phyloP scores from a whole-genome alignment of 2,329 filamentous ascomycete species.

The Xylariaceae sp. region DNA sequence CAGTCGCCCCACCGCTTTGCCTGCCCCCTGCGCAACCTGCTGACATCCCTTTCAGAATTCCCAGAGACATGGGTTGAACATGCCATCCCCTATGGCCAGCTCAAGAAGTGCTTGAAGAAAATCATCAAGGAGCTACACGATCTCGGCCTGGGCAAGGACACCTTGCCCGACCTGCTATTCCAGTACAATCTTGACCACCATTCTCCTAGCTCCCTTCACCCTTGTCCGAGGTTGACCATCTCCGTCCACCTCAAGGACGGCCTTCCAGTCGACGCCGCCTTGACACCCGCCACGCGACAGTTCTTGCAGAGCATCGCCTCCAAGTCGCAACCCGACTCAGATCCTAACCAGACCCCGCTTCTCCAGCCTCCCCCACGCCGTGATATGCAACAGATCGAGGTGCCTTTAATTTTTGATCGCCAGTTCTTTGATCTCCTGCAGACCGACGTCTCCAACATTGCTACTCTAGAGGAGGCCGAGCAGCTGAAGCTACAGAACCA shows the following conservation, averaged over 20 bases:
- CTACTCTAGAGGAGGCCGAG: slow-evolving; percentile 64
- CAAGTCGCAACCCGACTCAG: slow-evolving; percentile 25
- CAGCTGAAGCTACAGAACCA: slow-evolving; percentile 58
- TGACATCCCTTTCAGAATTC: slow-evolving; percentile 48
- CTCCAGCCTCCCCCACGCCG: slow-evolving; percentile 1
- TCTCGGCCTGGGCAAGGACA: slow-evolving; percentile 69
- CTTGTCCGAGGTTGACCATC: slow-evolving; percentile 68
- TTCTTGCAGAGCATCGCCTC: slow-evolving; percentile 60
- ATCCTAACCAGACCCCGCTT: not conserved
- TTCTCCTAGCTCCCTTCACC: slow-evolving; percentile 39
- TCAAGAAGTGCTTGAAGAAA: slow-evolving; percentile 86
- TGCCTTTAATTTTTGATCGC: slow-evolving; percentile 71
- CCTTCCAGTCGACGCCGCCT: slow-evolving; percentile 61
- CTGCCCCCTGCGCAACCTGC: not conserved
- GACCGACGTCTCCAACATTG: slow-evolving; percentile 65
- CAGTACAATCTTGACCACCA: slow-evolving; percentile 55
- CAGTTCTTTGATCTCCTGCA: slow-evolving; percentile 78
- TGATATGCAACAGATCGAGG: slow-evolving; percentile 52
- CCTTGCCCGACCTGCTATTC: slow-evolving; percentile 61
- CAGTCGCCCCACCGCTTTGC: slow-evolving; percentile 2
- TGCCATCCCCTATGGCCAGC: slow-evolving; percentile 76
- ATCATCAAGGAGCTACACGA: slow-evolving; percentile 67
- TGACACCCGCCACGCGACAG: slow-evolving; percentile 61
- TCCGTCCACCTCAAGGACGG: slow-evolving; percentile 64
- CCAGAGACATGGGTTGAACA: slow-evolving; percentile 68